phyloP scores from a whole-genome alignment of 148 eudicot species.

The Persicaria maculosa region DNA sequence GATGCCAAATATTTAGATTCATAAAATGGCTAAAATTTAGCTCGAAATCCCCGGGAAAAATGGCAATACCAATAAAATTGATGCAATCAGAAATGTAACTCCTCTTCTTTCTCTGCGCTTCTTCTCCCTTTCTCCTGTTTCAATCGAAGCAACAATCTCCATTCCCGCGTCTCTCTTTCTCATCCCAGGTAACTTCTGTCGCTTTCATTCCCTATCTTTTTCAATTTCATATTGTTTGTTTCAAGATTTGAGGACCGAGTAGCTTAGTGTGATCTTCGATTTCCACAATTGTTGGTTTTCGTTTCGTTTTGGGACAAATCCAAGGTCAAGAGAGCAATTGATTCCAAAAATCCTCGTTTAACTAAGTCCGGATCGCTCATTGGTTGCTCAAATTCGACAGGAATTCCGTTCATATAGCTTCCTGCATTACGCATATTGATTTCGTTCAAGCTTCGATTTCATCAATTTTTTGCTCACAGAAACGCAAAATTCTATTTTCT shows the following conservation, averaged over 20 bases:
- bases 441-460: not conserved
- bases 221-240: not conserved
- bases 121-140: not conserved
- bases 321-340: not conserved
- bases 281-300: not conserved
- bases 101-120: not conserved
- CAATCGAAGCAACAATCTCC: not conserved
- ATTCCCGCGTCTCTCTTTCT: not conserved
- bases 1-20: no score
- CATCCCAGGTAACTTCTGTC: not conserved
- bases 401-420: not conserved
- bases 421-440: not conserved
- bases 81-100: not conserved
- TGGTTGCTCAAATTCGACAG: not conserved
- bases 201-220: not conserved
- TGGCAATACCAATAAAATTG: not conserved
- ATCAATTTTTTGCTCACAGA: no score
- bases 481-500: no score
- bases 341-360: not conserved
- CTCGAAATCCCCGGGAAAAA: not conserved
- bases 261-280: not conserved
- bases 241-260: not conserved
- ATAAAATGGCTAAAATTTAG: not conserved
- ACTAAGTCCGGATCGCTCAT: not conserved
- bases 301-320: not conserved